Conservation (phyloP, 2,329 filamentous ascomycete species). For the Calonectria fujianensis region DNA sequence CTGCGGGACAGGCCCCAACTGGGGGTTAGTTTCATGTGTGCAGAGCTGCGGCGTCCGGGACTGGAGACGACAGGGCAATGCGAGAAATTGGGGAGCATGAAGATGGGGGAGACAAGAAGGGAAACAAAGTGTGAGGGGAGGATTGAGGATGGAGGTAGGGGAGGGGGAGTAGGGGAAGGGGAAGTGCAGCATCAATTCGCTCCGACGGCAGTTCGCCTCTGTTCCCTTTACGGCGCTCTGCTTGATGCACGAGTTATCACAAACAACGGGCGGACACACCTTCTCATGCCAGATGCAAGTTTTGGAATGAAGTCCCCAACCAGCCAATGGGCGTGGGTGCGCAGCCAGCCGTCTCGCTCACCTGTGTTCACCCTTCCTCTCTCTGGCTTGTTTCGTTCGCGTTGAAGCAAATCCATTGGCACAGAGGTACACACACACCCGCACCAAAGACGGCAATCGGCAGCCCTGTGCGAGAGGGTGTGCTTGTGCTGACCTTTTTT, state of each 20-base stretch:
- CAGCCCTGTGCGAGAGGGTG: constrained; percentile 17
- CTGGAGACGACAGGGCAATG: constrained; percentile 2
- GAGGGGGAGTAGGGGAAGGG: background rate
- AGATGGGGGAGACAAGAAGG: background rate
- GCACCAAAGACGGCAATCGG: constrained; percentile 25
- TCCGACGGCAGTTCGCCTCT: background rate
- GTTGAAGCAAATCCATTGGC: constrained; percentile 28
- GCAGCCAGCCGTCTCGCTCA: background rate
- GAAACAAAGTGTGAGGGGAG: background rate
- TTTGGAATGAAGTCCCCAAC: constrained; percentile 29
- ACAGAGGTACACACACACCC: constrained; percentile 30
- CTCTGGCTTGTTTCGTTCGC: background rate
- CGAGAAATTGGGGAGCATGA: constrained; percentile 26
- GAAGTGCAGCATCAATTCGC: background rate
- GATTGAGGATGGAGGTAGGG: background rate
- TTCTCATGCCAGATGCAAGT: constrained; percentile 22
- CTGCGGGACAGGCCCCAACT: background rate
- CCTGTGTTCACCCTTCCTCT: constrained; percentile 26
- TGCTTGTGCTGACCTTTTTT: constrained; percentile 7
- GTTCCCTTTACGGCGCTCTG: constrained; percentile 19
- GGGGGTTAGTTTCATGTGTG: constrained; percentile 28
- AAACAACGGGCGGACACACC: constrained; percentile 12
- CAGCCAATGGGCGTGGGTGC: constrained; percentile 18
- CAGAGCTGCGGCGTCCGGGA: constrained; percentile 19
- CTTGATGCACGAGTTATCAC: constrained; percentile 24